These are phyloP conservation scores for Isatis tinctoria DNA, from an alignment of 345 rosid species.

Conservation along the genomic window DNA sequence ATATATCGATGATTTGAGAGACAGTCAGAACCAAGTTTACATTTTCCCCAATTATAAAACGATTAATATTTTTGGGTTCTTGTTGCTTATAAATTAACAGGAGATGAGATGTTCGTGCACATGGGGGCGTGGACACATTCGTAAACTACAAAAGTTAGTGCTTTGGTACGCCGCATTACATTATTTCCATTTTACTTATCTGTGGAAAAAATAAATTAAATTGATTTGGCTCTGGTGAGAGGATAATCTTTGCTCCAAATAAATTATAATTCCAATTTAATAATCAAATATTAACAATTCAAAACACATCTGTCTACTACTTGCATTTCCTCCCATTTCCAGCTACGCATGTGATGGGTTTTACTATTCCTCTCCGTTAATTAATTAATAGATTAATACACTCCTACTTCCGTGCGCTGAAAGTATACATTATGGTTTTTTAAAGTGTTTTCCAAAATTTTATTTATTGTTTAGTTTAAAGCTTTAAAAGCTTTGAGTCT, in stretches of 20 bases:
- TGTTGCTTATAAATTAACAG: neutral
- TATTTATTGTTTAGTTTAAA: neutral
- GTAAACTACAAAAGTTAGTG: conserved; percentile 19
- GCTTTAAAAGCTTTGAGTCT: conserved; percentile 11
- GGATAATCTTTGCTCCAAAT: neutral
- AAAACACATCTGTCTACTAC: neutral
- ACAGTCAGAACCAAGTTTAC: neutral
- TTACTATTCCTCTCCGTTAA: neutral
- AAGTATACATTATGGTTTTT: neutral
- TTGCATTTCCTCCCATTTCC: neutral
- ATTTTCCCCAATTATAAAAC: neutral
- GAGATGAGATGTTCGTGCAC: conserved; percentile 1
- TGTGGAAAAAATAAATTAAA: neutral
- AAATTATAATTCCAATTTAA: neutral
- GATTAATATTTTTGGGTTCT: neutral
- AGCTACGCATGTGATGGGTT: conserved; percentile 12
- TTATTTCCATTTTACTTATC: conserved; percentile 4
- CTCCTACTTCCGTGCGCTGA: conserved; percentile 9
- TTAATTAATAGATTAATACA: neutral
- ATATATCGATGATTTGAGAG: neutral
- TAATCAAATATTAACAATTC: neutral
- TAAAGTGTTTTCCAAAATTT: too few relatives aligned
- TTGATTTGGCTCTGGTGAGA: neutral
- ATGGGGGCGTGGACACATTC: conserved; percentile 20
- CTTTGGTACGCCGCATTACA: conserved; percentile 26